Evolutionary conservation across 2,329 filamentous ascomycete genomes (phyloP), one percentile per base, ranked within the genome.

Genomic region (Arthrobotrys musiformis): DNA sequence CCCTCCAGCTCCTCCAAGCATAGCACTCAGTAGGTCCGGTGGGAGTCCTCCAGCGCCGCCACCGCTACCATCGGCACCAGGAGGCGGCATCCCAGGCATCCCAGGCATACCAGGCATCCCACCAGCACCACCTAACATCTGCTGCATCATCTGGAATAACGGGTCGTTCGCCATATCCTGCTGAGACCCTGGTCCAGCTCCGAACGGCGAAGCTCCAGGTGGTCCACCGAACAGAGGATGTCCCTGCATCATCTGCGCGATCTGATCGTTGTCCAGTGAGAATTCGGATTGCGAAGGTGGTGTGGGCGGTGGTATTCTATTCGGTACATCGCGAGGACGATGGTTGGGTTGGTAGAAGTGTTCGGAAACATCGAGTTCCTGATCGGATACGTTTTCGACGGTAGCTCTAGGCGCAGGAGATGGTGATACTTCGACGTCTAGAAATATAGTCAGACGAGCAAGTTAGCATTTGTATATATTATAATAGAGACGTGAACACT

Each of bases 281-380:
- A 83, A 80, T 74, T 84, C 82, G 63, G 82, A 77, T 33, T 54
- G 52, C 17, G 66, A 61, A 22, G 72, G 63, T 8, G 64, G 63
- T 42, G 81, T 70, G 2, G 79, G 79, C 0, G 81, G 75, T 22
- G 70, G 78, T 46, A 79, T 72, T 3, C 62, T 68, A 52, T 79
- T 74, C 11, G 79, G 72, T 3, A 79, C 62, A 33, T 82, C 79
- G 33, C 85, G 84, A 22, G 84, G 80, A 44, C 85, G 85, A 8
- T 84, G 83, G 5, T 17, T 83, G 0, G 90, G 90, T 35, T 87
- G 84, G 83, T 91, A 92, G 83, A 87, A 90, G 84, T 92, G 91
- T 79, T 90, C 84, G n/a, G 91, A 92, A 80, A 94, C 93, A 82
- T 94, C 92, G 79, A 93, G 87, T 83, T 93, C 92, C 4, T 90